Evolutionary conservation across 1,284 basidiomycete species (phyloP).

Genomic region (Cutaneotrichosporon curvatum): DNA sequence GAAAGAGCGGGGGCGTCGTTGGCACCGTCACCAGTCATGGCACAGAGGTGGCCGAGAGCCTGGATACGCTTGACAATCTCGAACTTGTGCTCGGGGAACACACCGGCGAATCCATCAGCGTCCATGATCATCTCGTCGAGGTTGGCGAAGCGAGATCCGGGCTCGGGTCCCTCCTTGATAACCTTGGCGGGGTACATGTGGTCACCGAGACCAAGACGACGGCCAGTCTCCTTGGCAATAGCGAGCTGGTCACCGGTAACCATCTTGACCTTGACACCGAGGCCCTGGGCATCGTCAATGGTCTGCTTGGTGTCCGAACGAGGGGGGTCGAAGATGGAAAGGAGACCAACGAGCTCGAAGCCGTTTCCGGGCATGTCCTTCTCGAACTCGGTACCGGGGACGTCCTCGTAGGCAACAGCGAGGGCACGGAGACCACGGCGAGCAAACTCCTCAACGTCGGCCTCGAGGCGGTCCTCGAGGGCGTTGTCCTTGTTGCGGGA

Average conservation of each 20-base stretch:
- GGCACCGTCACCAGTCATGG: conserved; percentile 95
- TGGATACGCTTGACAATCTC: conserved; percentile 89
- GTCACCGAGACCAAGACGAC: conserved; percentile 90
- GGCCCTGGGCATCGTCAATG: conserved; percentile 89
- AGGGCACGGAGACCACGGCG: conserved; percentile 94
- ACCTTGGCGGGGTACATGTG: conserved; percentile 97
- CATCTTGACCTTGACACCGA: conserved; percentile 99
- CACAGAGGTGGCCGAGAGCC: conserved; percentile 76
- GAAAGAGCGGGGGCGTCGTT: conserved; percentile 92
- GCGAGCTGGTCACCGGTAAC: conserved; percentile 99
- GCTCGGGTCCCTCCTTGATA: conserved; percentile 81
- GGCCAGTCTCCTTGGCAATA: conserved; percentile 97
- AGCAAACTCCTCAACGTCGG: conserved; percentile 93
- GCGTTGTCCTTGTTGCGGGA: conserved; percentile 92
- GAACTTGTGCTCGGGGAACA: conserved; percentile 96
- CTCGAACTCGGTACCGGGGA: conserved; percentile 57
- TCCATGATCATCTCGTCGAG: conserved; percentile 83
- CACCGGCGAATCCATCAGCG: conserved; percentile 69
- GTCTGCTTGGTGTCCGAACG: conserved; percentile 98
- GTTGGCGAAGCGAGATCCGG: conserved; percentile 63
- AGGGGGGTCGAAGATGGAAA: conserved; percentile 96
- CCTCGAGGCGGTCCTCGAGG: conserved; percentile 82
- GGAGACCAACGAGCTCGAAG: conserved; percentile 93
- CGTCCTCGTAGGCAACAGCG: conserved; percentile 90
- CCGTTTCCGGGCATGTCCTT: conserved; percentile 63